Evolutionary conservation across 106 monocot genomes (phyloP).

Genomic region (Acanthochlamys bracteata): DNA sequence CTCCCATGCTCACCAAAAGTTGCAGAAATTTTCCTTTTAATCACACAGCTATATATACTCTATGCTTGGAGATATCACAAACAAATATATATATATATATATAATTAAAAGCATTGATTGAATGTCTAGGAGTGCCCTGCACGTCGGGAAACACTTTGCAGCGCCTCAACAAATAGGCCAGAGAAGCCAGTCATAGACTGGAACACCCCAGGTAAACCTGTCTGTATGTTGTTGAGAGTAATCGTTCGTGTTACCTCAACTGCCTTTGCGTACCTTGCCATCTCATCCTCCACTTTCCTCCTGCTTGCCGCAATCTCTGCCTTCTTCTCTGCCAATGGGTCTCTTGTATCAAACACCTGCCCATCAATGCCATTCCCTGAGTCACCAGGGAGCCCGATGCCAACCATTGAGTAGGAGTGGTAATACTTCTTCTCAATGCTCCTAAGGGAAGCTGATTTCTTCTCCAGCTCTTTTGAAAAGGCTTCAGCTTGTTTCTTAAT

Average conservation of each 20-base stretch:
- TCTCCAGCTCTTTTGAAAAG: slow-evolving; percentile 73
- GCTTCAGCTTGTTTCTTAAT: slow-evolving; percentile 60
- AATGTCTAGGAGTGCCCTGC: slow-evolving; percentile 17
- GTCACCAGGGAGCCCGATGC: slow-evolving; percentile 41
- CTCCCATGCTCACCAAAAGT: too few species aligned
- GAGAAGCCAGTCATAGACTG: slow-evolving; percentile 87
- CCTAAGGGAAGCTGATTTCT: slow-evolving; percentile 63
- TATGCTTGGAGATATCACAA: too few species aligned
- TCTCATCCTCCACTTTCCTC: slow-evolving; percentile 79
- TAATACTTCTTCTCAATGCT: slow-evolving; percentile 84
- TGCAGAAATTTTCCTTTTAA: too few species aligned
- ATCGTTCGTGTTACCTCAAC: slow-evolving; percentile 59
- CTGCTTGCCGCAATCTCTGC: slow-evolving; percentile 43
- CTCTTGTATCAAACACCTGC: slow-evolving; percentile 46
- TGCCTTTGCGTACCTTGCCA: slow-evolving; percentile 42
- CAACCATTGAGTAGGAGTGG: slow-evolving; percentile 72
- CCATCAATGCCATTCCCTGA: slow-evolving; percentile 20
- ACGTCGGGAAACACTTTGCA: slow-evolving; percentile 53
- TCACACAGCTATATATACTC: too few species aligned
- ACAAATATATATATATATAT: too few species aligned
- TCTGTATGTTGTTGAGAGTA: slow-evolving; percentile 83
- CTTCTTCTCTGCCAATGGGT: slow-evolving; percentile 67
- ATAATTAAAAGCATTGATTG: too few species aligned
- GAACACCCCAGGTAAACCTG: slow-evolving; percentile 77
- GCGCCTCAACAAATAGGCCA: slow-evolving; percentile 42